Percentiles rank a stretch among this genome's conserved stretches.
Evolutionary conservation across 2,329 filamentous ascomycete species (phyloP).

Genomic region (Aspergillus sojae): DNA sequence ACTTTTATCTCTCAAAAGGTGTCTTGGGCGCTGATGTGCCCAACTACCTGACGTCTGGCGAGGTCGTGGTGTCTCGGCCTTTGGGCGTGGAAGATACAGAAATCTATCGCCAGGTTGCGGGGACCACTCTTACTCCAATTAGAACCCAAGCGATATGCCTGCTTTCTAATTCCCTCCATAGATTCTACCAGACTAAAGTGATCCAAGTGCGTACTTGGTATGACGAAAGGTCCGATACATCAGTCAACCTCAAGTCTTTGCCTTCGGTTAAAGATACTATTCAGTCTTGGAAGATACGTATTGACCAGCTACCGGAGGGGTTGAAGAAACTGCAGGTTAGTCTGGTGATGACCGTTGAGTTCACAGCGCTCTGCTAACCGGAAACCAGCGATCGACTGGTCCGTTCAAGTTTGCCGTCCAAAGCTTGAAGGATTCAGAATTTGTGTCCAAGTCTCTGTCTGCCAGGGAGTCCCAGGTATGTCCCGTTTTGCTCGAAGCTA

Average conservation of each 20-base stretch:
- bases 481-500: no score
- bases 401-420: slow-evolving; percentile 54
- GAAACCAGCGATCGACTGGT: slow-evolving; percentile 28
- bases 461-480: slow-evolving; percentile 53
- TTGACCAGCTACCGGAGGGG: slow-evolving; percentile 52
- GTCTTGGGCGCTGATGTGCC: slow-evolving; percentile 78
- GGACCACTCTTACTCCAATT: slow-evolving; percentile 71
- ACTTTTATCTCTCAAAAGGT: slow-evolving; percentile 84
- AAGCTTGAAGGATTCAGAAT: slow-evolving; percentile 69
- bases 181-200: slow-evolving; percentile 79
- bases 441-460: slow-evolving; percentile 69
- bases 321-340: slow-evolving; percentile 37
- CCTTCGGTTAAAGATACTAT: slow-evolving; percentile 58
- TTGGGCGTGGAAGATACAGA: slow-evolving; percentile 79
- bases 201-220: slow-evolving; percentile 85
- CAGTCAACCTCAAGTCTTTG: slow-evolving; percentile 64
- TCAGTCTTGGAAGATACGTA: slow-evolving; percentile 72
- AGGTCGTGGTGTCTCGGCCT: slow-evolving; percentile 78
- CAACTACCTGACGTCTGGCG: slow-evolving; percentile 78
- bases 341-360: background rate
- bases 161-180: slow-evolving; percentile 75
- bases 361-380: slow-evolving; percentile 6
- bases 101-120: slow-evolving; percentile 79
- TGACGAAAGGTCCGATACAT: slow-evolving; percentile 65
- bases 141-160: slow-evolving; percentile 77